Percentiles rank a stretch among this genome's conserved stretches.
Conservation (phyloP, 352 stramenopile species). For the Stephanocyclus meneghinianus region DNA sequence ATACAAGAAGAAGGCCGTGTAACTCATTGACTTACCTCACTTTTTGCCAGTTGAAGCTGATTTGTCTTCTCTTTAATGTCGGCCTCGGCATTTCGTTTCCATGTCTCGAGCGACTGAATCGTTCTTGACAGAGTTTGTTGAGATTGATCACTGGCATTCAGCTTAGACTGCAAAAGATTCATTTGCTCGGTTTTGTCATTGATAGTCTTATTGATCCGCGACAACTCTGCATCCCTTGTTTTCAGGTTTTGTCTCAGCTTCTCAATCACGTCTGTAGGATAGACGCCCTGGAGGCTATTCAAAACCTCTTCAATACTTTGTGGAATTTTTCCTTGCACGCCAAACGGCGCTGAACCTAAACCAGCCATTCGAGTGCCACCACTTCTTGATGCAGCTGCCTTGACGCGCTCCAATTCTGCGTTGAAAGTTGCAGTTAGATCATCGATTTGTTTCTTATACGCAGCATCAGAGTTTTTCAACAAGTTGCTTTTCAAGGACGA, state of each 20-base stretch:
- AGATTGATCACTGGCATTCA: conserved; percentile 27
- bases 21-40: neutral
- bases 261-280: conserved; percentile 25
- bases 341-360: neutral
- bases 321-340: conserved; percentile 4
- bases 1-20: neutral
- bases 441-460: conserved; percentile 20
- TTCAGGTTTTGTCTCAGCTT: conserved; percentile 35
- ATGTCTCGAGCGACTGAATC: conserved; percentile 30
- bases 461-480: conserved; percentile 7
- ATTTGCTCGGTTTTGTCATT: conserved; percentile 27
- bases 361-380: neutral
- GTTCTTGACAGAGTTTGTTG: conserved; percentile 35
- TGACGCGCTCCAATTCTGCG: conserved; percentile 8
- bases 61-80: conserved; percentile 1
- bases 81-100: conserved; percentile 38
- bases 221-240: conserved; percentile 17
- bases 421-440: conserved; percentile 20
- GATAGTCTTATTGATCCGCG: conserved; percentile 24
- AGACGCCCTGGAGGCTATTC: conserved; percentile 36
- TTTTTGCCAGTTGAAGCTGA: conserved; percentile 9
- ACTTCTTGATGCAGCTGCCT: neutral
- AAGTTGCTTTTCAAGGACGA: neutral
- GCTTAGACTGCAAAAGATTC: conserved; percentile 26
- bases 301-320: conserved; percentile 48